Percentiles rank a stretch among this genome's conserved stretches.
These are phyloP conservation scores for Suillus clintonianus DNA, from an alignment of 768 basidiomycete genomes.

Conservation along the genomic window DNA sequence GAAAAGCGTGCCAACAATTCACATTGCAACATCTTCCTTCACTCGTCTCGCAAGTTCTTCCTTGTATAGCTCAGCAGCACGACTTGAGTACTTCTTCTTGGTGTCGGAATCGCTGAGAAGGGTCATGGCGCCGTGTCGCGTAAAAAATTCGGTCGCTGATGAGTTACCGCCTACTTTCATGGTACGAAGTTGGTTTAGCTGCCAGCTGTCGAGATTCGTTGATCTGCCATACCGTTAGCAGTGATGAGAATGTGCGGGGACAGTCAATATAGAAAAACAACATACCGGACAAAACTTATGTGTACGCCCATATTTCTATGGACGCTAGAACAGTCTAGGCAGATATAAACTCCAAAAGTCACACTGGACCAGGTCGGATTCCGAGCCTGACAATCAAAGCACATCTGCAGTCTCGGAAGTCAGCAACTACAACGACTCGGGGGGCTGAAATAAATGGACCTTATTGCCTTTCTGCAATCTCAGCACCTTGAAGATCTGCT, in stretches of 20 bases:
- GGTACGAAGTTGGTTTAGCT: slow-evolving; percentile 82
- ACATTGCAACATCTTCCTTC: slow-evolving; percentile 74
- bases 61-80: slow-evolving; percentile 86
- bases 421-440: not conserved
- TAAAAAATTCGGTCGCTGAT: slow-evolving; percentile 85
- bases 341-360: slow-evolving; percentile 96
- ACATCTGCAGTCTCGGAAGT: slow-evolving; percentile 48
- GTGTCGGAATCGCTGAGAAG: slow-evolving; percentile 73
- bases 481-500: slow-evolving; percentile 81
- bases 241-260: slow-evolving; percentile 15
- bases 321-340: slow-evolving; percentile 92
- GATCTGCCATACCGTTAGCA: slow-evolving; percentile 54
- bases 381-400: slow-evolving; percentile 94
- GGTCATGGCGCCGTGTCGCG: slow-evolving; percentile 76
- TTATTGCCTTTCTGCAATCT: slow-evolving; percentile 89
- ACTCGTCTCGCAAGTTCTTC: slow-evolving; percentile 84
- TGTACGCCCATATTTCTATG: slow-evolving; percentile 99
- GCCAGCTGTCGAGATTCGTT: slow-evolving; percentile 96
- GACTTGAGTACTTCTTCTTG: slow-evolving; percentile 88
- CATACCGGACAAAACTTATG: slow-evolving; percentile 93
- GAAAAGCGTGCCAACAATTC: slow-evolving; percentile 22
- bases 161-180: slow-evolving; percentile 98
- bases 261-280: slow-evolving; percentile 3
- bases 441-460: slow-evolving; percentile 37
- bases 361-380: slow-evolving; percentile 99